Evolutionary conservation across 345 rosid genomes (phyloP).

Genomic region (Excoecaria agallocha): DNA sequence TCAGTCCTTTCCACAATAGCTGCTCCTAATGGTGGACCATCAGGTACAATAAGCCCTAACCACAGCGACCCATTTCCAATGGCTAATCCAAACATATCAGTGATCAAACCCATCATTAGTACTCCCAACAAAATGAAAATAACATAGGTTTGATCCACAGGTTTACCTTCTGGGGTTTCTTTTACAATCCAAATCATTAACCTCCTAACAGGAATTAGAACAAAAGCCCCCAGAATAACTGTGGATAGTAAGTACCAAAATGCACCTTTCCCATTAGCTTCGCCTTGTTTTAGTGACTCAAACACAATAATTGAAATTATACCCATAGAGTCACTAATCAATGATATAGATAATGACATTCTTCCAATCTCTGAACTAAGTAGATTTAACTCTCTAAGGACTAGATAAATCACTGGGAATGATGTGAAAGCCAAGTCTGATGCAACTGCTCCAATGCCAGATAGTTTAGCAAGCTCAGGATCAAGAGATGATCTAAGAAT

Average conservation of each 20-base stretch:
- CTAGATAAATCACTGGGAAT: conserved; percentile 18
- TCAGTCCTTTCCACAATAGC: conserved; percentile 51
- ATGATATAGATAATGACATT: conserved; percentile 11
- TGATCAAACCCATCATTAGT: conserved; percentile 43
- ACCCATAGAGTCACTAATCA: conserved; percentile 16
- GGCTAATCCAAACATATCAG: conserved; percentile 66
- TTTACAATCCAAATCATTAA: conserved; percentile 43
- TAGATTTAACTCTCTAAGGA: conserved; percentile 28
- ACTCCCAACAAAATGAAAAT: conserved; percentile 48
- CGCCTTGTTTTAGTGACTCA: conserved; percentile 33
- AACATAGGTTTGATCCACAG: conserved; percentile 44
- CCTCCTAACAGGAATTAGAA: conserved; percentile 28
- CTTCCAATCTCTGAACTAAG: conserved; percentile 33
- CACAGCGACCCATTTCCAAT: conserved; percentile 58
- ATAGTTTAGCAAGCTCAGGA: conserved; percentile 1
- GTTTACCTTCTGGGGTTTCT: conserved; percentile 51
- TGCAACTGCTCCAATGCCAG: conserved; percentile 15
- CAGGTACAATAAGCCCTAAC: conserved; percentile 61
- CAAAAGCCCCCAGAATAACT: conserved; percentile 17
- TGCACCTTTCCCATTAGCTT: conserved; percentile 13
- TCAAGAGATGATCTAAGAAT: conserved; percentile 15
- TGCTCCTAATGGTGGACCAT: conserved; percentile 63
- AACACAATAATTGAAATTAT: conserved; percentile 4
- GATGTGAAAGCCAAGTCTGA: conserved; percentile 15
- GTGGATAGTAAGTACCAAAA: conserved; percentile 36